Evolutionary conservation across 495 filamentous ascomycete genomes (phyloP).

Genomic region (Penicillium bialowiezense): DNA sequence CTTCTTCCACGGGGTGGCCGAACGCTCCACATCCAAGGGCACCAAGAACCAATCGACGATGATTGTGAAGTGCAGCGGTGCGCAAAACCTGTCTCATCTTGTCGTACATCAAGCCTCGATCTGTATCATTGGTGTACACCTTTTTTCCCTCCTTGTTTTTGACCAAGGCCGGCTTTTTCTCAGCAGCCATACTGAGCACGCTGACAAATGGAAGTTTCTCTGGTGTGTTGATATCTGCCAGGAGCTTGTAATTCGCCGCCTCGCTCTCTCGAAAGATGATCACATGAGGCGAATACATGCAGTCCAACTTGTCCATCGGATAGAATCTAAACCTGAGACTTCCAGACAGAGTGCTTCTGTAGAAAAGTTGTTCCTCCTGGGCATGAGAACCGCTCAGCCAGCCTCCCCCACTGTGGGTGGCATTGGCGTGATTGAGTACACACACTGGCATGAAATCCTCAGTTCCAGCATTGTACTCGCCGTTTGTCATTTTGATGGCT

Average conservation of each 20-base stretch:
- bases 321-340: constrained; percentile 55
- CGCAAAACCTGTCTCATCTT: constrained; percentile 61
- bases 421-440: constrained; percentile 62
- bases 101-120: constrained; percentile 44
- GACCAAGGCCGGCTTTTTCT: too few relatives aligned
- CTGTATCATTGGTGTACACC: constrained; percentile 39
- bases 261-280: constrained; percentile 50
- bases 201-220: constrained; percentile 34
- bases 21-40: constrained; percentile 68
- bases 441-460: constrained; percentile 36
- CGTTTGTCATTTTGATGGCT: too few relatives aligned
- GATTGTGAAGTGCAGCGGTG: constrained; percentile 48
- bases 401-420: constrained; percentile 50
- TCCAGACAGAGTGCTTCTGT: constrained; percentile 54
- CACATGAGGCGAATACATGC: constrained; percentile 59
- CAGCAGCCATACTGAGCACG: constrained; percentile 59
- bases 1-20: constrained; percentile 55
- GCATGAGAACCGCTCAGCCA: constrained; percentile 53
- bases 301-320: constrained; percentile 48
- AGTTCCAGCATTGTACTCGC: too few relatives aligned
- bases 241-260: constrained; percentile 36
- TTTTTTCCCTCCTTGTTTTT: too few relatives aligned
- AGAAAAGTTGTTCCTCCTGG: constrained; percentile 67
- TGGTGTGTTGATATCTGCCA: constrained; percentile 15
- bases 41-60: constrained; percentile 58